Conservation (phyloP, 1,284 basidiomycete genomes). For the Boletus sp. region DNA sequence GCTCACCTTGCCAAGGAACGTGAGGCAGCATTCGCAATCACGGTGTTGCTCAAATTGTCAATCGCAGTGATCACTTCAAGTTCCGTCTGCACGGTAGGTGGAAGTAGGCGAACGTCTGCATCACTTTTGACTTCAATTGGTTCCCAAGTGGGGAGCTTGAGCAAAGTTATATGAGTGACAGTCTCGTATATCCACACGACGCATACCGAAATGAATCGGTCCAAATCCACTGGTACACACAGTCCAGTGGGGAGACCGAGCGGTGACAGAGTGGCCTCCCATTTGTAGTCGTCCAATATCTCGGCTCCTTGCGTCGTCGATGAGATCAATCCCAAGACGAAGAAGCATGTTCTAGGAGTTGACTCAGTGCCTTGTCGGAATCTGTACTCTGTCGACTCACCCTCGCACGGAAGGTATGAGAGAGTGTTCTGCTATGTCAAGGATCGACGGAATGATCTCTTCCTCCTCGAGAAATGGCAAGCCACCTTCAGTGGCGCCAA, state of each 20-base stretch:
- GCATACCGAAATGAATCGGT: conserved; percentile 78
- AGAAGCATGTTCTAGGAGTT: conserved; percentile 84
- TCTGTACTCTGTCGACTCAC: conserved; percentile 46
- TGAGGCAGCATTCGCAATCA: conserved; percentile 92
- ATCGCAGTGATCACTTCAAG: conserved; percentile 88
- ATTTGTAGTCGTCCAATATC: conserved; percentile 86
- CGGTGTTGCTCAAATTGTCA: conserved; percentile 93
- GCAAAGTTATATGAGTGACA: neutral
- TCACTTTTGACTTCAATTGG: conserved; percentile 45
- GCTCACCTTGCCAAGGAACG: conserved; percentile 77
- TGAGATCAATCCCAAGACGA: conserved; percentile 84
- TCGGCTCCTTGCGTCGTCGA: conserved; percentile 74
- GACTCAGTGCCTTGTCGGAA: conserved; percentile 5
- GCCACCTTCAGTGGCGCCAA: conserved; percentile 88
- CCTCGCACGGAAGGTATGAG: conserved; percentile 90
- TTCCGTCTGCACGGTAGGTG: conserved; percentile 71
- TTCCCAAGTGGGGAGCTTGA: conserved; percentile 78
- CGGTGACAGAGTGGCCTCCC: conserved; percentile 88
- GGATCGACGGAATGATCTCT: conserved; percentile 85
- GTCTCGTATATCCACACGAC: neutral
- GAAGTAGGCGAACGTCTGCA: conserved; percentile 53
- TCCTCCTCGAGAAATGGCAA: conserved; percentile 95
- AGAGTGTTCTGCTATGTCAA: conserved; percentile 90
- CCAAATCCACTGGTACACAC: conserved; percentile 83
- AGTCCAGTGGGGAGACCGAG: conserved; percentile 88